These are phyloP conservation scores for Lachancea nothofagi DNA, from an alignment of 805 yeast species.

Conservation along the genomic window DNA sequence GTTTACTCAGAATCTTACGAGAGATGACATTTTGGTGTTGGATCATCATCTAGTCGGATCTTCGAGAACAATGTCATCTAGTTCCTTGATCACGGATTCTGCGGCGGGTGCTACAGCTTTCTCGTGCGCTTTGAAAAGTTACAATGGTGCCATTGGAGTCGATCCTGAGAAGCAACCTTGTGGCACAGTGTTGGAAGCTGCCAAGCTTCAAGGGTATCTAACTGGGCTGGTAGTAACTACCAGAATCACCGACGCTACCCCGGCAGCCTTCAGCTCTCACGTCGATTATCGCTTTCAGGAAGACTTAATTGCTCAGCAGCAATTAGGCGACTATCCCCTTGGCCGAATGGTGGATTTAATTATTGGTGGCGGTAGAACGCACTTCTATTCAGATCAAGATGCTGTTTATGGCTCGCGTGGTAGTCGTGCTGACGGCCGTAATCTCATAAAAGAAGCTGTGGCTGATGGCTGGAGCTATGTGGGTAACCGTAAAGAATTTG, in stretches of 20 bases:
- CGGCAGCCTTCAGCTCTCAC: slow-evolving; percentile 84
- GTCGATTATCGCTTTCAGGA: slow-evolving; percentile 71
- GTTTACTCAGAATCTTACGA: slow-evolving; percentile 37
- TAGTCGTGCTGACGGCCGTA: slow-evolving; percentile 64
- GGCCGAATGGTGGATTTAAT: slow-evolving; percentile 79
- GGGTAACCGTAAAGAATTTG: slow-evolving; percentile 55
- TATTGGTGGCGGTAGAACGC: slow-evolving; percentile 89
- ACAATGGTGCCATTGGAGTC: slow-evolving; percentile 92
- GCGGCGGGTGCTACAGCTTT: slow-evolving; percentile 98
- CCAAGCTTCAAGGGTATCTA: slow-evolving; percentile 69
- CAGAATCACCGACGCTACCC: slow-evolving; percentile 90
- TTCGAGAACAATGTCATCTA: slow-evolving; percentile 75
- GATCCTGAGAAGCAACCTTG: slow-evolving; percentile 63
- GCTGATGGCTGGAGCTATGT: slow-evolving; percentile 55
- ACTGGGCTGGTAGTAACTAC: slow-evolving; percentile 94
- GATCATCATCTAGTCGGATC: slow-evolving; percentile 75
- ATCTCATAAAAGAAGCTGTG: slow-evolving; percentile 61
- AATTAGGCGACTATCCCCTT: slow-evolving; percentile 72
- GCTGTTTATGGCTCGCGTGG: slow-evolving; percentile 36
- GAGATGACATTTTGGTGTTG: slow-evolving; percentile 51
- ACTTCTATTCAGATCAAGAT: slow-evolving; percentile 51
- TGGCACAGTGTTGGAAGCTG: slow-evolving; percentile 84
- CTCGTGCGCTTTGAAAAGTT: slow-evolving; percentile 74
- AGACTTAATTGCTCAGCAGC: slow-evolving; percentile 82
- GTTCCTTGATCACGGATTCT: slow-evolving; percentile 80